Percentiles rank a stretch among this genome's conserved stretches.
phyloP scores from a whole-genome alignment of 1,284 basidiomycete genomes.

The Irpex sp. region DNA sequence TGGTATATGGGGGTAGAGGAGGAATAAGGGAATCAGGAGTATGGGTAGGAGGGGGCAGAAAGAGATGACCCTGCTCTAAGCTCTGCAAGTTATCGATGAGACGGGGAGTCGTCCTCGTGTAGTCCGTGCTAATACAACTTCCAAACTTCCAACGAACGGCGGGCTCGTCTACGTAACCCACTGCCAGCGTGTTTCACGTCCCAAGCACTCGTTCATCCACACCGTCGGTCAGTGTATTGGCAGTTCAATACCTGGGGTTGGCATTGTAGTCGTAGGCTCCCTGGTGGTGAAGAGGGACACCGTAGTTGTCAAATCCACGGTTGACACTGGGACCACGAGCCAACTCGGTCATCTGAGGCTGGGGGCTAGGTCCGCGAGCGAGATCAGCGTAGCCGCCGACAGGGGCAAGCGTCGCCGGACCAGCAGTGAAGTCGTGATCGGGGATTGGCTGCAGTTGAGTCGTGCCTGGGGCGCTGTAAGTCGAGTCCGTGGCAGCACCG shows the following conservation, averaged over 20 bases:
- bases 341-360: slow-evolving; percentile 63
- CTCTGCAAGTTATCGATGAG: background rate
- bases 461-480: slow-evolving; percentile 25
- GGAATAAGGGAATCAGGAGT: background rate
- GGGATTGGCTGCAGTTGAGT: slow-evolving; percentile 43
- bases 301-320: slow-evolving; percentile 46
- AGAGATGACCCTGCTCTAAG: slow-evolving; percentile 1
- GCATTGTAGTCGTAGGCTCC: slow-evolving; percentile 35
- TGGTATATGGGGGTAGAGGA: slow-evolving; percentile 1
- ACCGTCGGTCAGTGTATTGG: background rate
- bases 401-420: slow-evolving; percentile 50
- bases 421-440: slow-evolving; percentile 82
- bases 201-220: slow-evolving; percentile 4
- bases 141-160: background rate
- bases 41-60: background rate
- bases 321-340: slow-evolving; percentile 37
- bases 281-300: slow-evolving; percentile 59
- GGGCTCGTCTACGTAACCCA: slow-evolving; percentile 1
- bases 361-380: slow-evolving; percentile 60
- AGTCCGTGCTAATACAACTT: slow-evolving; percentile 1
- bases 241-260: slow-evolving; percentile 22
- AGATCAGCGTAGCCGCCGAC: slow-evolving; percentile 79
- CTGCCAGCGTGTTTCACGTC: slow-evolving; percentile 8
- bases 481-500: slow-evolving; percentile 8
- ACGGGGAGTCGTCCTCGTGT: background rate